These are phyloP conservation scores for Urtica urens DNA, from an alignment of 306 rosid genomes.

Conservation along the genomic window DNA sequence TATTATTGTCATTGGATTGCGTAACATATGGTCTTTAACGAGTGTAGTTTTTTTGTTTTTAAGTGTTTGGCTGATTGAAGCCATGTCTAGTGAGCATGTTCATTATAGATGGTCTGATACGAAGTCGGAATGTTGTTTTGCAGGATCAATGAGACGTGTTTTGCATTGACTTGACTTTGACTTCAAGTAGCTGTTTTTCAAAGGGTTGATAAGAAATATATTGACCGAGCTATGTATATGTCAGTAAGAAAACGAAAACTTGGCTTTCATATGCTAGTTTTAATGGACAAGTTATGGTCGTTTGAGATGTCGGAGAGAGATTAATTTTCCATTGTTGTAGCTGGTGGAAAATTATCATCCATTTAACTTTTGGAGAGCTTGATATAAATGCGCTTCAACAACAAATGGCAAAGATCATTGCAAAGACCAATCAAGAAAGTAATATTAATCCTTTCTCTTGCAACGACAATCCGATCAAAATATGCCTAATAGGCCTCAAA, in stretches of 20 bases:
- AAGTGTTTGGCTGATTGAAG: no score
- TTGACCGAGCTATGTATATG: slow-evolving; percentile 5
- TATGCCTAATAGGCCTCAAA: no score
- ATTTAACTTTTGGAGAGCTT: slow-evolving; percentile 22
- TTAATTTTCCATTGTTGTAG: slow-evolving; percentile 9
- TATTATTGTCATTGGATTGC: no score
- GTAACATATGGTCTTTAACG: no score
- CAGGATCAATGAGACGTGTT: slow-evolving; percentile 21
- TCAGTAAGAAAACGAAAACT: slow-evolving; percentile 1
- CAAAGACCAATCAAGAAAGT: no score
- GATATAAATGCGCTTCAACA: slow-evolving; percentile 22
- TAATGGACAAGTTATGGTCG: slow-evolving; percentile 13
- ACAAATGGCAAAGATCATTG: slow-evolving; percentile 23
- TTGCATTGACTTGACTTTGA: neutral
- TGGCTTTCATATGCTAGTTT: slow-evolving; percentile 7
- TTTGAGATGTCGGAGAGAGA: slow-evolving; percentile 20
- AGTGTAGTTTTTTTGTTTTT: no score
- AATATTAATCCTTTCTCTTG: neutral
- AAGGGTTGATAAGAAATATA: neutral
- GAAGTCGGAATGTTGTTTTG: slow-evolving; percentile 7
- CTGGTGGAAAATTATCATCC: slow-evolving; percentile 26
- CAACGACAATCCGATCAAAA: no score
- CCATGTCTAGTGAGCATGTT: no score
- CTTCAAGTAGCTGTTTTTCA: slow-evolving; percentile 4
- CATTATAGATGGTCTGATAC: no score